Evolutionary conservation across 2,329 filamentous ascomycete species (phyloP).

Genomic region (Diaporthe citri): DNA sequence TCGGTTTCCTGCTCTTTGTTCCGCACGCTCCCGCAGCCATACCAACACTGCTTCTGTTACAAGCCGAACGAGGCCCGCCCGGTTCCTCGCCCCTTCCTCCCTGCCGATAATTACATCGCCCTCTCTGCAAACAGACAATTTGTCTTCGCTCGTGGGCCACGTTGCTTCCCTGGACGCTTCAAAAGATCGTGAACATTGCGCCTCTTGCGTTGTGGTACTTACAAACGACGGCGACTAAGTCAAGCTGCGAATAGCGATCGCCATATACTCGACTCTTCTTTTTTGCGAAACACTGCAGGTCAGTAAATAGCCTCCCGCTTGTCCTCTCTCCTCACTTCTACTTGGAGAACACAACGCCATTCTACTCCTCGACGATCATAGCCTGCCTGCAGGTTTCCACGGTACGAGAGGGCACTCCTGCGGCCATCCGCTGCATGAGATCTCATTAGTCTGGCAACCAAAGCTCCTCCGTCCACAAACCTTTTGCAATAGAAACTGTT

Average conservation of each 20-base stretch:
- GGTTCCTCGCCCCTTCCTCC: constrained; percentile 21
- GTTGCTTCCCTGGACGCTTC: not conserved
- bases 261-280: not conserved
- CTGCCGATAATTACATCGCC: constrained; percentile 23
- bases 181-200: not conserved
- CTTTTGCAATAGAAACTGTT: constrained; percentile 14
- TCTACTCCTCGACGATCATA: constrained; percentile 23
- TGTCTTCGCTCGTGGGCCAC: not conserved
- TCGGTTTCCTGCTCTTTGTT: constrained; percentile 35
- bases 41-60: constrained; percentile 38
- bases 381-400: constrained; percentile 23
- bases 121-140: constrained; percentile 23
- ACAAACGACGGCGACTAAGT: not conserved
- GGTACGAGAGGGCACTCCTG: constrained; percentile 17
- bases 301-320: constrained; percentile 35
- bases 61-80: constrained; percentile 28
- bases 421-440: constrained; percentile 31
- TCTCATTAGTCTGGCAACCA: constrained; percentile 23
- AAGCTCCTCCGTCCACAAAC: not conserved
- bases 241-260: not conserved
- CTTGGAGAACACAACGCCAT: constrained; percentile 23
- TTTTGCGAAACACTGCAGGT: constrained; percentile 33
- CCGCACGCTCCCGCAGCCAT: constrained; percentile 19
- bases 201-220: constrained; percentile 1
- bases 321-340: constrained; percentile 26